A percentile compares a stretch with the other conserved stretches of the same genome.
Evolutionary conservation across 2,329 filamentous ascomycete species (phyloP).

Genomic region (Proliferodiscus dingleyae): DNA sequence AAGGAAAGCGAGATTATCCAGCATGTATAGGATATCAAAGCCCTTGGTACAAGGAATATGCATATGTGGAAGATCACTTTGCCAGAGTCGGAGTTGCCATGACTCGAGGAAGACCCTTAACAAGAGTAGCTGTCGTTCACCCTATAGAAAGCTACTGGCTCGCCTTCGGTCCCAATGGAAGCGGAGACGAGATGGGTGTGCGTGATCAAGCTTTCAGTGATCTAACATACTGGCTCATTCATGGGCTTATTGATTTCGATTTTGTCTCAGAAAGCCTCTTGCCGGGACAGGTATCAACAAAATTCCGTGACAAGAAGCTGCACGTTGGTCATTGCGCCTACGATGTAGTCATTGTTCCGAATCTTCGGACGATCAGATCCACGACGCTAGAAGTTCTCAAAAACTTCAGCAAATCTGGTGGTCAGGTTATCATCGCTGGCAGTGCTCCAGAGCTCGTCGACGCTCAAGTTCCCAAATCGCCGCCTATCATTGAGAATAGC

Average conservation of each 20-base stretch:
- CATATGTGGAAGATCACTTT: conserved; percentile 31
- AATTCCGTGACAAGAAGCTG: conserved; percentile 11
- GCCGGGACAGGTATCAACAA: conserved; percentile 17
- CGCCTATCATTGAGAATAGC: conserved; percentile 12
- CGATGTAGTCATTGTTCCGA: conserved; percentile 30
- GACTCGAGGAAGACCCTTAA: conserved; percentile 29
- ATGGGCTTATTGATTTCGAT: conserved; percentile 33
- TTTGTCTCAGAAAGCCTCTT: conserved; percentile 32
- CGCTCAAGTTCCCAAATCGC: conserved; percentile 12
- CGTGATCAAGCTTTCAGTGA: conserved; percentile 28
- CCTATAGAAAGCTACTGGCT: conserved; percentile 34
- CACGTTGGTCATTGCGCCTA: conserved; percentile 30
- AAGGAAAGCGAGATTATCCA: conserved; percentile 32
- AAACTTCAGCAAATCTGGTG: conserved; percentile 22
- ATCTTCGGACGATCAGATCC: conserved; percentile 30
- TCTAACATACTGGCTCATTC: conserved; percentile 27
- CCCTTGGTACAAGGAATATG: conserved; percentile 33
- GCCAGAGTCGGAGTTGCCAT: conserved; percentile 30
- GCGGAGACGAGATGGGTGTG: conserved; percentile 21
- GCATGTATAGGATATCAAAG: conserved; percentile 32
- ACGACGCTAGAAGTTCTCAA: conserved; percentile 26
- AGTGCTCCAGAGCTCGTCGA: conserved; percentile 23
- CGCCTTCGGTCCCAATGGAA: conserved; percentile 28
- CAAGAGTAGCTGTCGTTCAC: conserved; percentile 30
- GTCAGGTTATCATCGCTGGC: conserved; percentile 26